These are phyloP conservation scores for Alopecurus myosuroides DNA, from an alignment of 176 grass and related monocot species.

Conservation along the genomic window DNA sequence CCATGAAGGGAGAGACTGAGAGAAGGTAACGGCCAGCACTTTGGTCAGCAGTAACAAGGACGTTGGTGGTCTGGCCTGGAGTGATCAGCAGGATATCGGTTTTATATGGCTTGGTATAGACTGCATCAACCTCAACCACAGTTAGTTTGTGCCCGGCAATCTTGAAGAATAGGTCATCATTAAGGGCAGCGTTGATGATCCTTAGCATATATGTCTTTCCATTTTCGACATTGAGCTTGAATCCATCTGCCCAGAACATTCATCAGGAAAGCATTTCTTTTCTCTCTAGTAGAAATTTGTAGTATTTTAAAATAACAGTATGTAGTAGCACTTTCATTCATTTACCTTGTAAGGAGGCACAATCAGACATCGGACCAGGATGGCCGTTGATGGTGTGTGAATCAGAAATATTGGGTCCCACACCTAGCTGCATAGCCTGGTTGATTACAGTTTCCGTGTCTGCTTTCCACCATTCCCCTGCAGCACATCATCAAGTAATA, in stretches of 20 bases:
- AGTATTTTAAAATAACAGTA: background rate
- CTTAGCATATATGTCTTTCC: slow-evolving; percentile 65
- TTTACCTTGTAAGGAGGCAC: slow-evolving; percentile 56
- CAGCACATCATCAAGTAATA: background rate
- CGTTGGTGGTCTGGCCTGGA: slow-evolving; percentile 69
- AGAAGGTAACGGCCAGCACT: slow-evolving; percentile 56
- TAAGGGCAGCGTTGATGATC: slow-evolving; percentile 78
- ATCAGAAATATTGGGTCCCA: slow-evolving; percentile 65
- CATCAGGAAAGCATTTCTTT: background rate
- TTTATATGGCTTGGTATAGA: slow-evolving; percentile 69
- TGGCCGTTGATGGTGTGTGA: slow-evolving; percentile 69
- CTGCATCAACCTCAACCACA: slow-evolving; percentile 63
- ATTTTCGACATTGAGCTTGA: slow-evolving; percentile 50
- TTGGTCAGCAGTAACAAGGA: slow-evolving; percentile 46
- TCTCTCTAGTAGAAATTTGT: background rate
- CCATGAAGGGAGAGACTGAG: slow-evolving; percentile 59
- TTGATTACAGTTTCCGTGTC: slow-evolving; percentile 53
- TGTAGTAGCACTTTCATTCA: background rate
- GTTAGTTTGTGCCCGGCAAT: slow-evolving; percentile 53
- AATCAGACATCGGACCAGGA: slow-evolving; percentile 46
- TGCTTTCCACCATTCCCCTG: slow-evolving; percentile 72
- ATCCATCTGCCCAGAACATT: slow-evolving; percentile 36
- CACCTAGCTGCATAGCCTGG: slow-evolving; percentile 41
- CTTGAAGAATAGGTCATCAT: slow-evolving; percentile 75
- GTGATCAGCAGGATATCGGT: slow-evolving; percentile 55